Base-by-base conservation (phyloP, 1,284 basidiomycete species). In the Fomitopsis schrenkii region DNA sequence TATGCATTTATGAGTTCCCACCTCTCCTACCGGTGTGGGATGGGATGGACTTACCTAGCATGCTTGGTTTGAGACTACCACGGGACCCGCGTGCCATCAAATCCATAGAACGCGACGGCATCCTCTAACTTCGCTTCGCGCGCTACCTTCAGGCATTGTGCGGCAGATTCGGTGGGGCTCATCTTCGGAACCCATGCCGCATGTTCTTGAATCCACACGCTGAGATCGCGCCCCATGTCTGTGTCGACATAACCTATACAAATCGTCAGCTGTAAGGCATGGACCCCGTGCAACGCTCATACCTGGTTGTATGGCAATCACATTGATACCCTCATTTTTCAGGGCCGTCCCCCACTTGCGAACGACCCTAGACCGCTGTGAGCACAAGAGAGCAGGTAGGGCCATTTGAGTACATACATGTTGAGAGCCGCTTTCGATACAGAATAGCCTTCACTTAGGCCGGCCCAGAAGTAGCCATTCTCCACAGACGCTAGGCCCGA, bases 361-460 rank as follows among this genome's bases (percentile, higher is more conserved):
- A 14, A 15, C 38, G 38, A 40, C 38, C 38, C 38, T 40, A 15
- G 8, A 15, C 7, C n/a, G 22, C 44, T 7, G 10, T 46, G 7
- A 46, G 22, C 8, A 30, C 30, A 50, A 6, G 14, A 6, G 14
- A 17, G n/a, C 42, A 15, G 6, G 9, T 15, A 44, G 17, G n/a
- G 42, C 10, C 5, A 44, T 44, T 8, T 14, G 42, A 44, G 26
- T 22, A 57, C 59, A 17, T 42, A 61, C 62, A 61, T 63, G 30
- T 61, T 63, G 28, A 61, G 44, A 3, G 52, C 62, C 4, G 60
- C 62, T 45, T 63, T 63, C 12, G 57, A 41, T 1, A 59, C 26
- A 15, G 48, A 55, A 36, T 53, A 53, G 33, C 30, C 30, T 14
- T 35, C 30, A 8, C 30, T 10, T 8, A 17, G n/a, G 1, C 30